These are phyloP conservation scores for Suillus fuscotomentosus DNA, from an alignment of 768 basidiomycete genomes.

Conservation along the genomic window DNA sequence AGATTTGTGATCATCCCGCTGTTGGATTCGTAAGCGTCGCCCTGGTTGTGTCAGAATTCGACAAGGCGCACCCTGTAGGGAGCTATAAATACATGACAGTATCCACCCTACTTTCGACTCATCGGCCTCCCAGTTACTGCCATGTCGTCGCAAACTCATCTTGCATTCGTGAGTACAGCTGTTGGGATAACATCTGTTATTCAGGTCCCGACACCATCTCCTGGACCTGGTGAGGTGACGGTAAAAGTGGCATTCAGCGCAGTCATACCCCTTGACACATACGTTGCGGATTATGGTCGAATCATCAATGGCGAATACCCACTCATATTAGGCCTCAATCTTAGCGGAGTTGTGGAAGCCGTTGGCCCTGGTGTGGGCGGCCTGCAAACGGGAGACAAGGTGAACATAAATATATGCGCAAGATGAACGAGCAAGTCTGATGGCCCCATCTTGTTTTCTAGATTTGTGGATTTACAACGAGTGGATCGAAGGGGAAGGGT, in stretches of 20 bases:
- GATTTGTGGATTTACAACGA: conserved; percentile 29
- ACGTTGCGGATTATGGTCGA: conserved; percentile 35
- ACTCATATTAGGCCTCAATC: conserved; percentile 35
- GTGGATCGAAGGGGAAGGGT: conserved; percentile 27
- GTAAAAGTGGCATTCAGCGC: conserved; percentile 41
- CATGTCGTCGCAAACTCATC: conserved; percentile 31
- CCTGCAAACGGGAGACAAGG: conserved; percentile 40
- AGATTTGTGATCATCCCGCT: not conserved
- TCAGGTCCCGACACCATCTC: conserved; percentile 33
- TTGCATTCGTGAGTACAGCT: conserved; percentile 38
- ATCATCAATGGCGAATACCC: conserved; percentile 31
- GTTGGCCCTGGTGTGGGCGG: conserved; percentile 34
- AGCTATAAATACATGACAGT: not conserved
- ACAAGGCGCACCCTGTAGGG: not conserved
- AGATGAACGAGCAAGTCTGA: not conserved
- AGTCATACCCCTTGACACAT: conserved; percentile 41
- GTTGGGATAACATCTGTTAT: conserved; percentile 36
- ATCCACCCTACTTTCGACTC: not conserved
- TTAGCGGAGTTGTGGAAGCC: conserved; percentile 37
- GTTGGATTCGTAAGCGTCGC: not conserved
- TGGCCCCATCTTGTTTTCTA: conserved; percentile 8
- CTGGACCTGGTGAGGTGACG: conserved; percentile 37
- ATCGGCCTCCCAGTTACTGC: not conserved
- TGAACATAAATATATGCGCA: conserved; percentile 16
- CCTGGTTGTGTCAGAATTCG: not conserved